Evolutionary conservation across 2,329 filamentous ascomycete genomes (phyloP), one percentile per base, ranked within the genome.

Genomic region (Epichloe sylvatica): DNA sequence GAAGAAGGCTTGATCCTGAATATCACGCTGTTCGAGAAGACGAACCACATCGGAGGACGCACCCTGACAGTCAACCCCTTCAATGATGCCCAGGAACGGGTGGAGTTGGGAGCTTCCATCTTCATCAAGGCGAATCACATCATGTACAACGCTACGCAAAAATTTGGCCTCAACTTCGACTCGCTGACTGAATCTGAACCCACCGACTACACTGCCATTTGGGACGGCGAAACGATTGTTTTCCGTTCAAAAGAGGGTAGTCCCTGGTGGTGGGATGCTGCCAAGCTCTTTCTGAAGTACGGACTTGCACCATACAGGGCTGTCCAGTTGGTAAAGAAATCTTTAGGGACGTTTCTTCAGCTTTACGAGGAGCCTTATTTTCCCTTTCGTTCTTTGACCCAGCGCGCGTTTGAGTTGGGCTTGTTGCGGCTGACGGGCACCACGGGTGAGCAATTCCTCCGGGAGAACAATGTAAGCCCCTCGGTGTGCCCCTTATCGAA

Each of bases 41-140:
- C 80, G 15, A 64, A 71, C 34, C 86, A 81, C 56, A 75, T 97
- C 41, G 92, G 92, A 33, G 92, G 92, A 8, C 85, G 92, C 25
- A 85, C 85, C 7, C 86, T 90, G 33, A 97, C 90, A 0, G 84
- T 95, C 17, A 72, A 89, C 59, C 82, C 81, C 2, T 91, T 84
- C 62, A 75, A 78, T 54, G 75, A 91, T 57, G 71, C 81, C 2
- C 55, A 69, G 0, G 70, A 81, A 38, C 84, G 84, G 1, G 77
- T 95, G 36, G 92, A 98, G 64, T 73, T 97, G 1, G 92, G 92
- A 15, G 92, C 86, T 11, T 91, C 84, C 53, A 95, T 97, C 58
- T 98, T 97, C 62, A 86, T 97, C 42, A 65, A 83, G 45, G 77
- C 84, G 41, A 98, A 97, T 61, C 72, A 80, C 38, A 95, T 94